Evolutionary conservation across 345 rosid species (phyloP).

Genomic region (Theobroma cacao): DNA sequence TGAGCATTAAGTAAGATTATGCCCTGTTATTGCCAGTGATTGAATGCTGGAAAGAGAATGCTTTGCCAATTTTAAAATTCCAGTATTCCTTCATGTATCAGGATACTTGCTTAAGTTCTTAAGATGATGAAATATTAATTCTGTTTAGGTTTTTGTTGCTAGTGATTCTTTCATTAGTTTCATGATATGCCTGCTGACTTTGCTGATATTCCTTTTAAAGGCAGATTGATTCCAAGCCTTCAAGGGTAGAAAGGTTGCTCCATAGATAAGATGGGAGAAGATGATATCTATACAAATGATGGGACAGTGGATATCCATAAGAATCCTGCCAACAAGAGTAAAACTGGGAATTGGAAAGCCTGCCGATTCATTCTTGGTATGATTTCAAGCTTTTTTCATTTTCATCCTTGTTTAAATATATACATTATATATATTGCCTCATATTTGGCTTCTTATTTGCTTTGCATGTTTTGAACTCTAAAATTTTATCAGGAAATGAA

Average conservation of each 20-base stretch:
- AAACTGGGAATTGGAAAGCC: slow-evolving; percentile 92
- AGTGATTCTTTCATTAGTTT: background rate
- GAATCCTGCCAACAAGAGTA: slow-evolving; percentile 66
- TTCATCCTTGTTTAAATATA: background rate
- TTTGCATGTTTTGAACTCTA: background rate
- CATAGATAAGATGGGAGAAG: slow-evolving; percentile 50
- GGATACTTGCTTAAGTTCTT: background rate
- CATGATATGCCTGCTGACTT: background rate
- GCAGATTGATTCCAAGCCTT: background rate
- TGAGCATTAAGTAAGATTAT: background rate
- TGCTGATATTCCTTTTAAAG: background rate
- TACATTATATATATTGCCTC: too few relatives aligned
- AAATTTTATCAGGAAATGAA: slow-evolving; percentile 54
- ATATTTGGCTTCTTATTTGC: background rate
- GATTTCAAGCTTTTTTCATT: background rate
- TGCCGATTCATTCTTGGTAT: slow-evolving; percentile 49
- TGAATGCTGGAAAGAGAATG: background rate
- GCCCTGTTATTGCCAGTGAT: background rate
- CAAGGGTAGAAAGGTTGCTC: background rate
- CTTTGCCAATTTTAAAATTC: background rate
- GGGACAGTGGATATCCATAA: slow-evolving; percentile 68
- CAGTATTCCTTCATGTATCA: background rate
- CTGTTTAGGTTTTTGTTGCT: too few relatives aligned
- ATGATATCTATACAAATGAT: slow-evolving; percentile 59
- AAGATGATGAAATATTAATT: background rate